phyloP scores from a whole-genome alignment of 352 stramenopile species.

The Globisporangium carolinianum region DNA sequence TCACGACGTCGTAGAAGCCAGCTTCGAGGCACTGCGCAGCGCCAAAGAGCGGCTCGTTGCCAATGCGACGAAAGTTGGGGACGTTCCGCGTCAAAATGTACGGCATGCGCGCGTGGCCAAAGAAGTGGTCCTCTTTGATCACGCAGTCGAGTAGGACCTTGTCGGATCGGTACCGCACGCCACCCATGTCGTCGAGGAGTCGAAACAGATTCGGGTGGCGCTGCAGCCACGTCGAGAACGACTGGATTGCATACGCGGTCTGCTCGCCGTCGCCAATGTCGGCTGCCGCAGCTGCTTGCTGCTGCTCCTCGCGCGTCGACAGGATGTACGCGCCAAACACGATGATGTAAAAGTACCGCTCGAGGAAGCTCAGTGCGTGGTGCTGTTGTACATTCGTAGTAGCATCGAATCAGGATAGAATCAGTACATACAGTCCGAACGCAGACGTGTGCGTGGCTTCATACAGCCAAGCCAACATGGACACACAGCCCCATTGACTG shows the following conservation, averaged over 20 bases:
- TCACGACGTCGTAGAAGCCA: conserved; percentile 62
- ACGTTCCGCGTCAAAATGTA: conserved; percentile 62
- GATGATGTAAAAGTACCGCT: conserved; percentile 87
- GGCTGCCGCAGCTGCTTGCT: neutral
- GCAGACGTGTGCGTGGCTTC: neutral
- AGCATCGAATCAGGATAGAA: neutral
- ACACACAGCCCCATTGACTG: too few relatives aligned
- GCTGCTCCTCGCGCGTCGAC: conserved; percentile 1
- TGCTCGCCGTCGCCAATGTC: conserved; percentile 11
- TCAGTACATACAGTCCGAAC: neutral
- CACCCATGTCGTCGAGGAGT: conserved; percentile 65
- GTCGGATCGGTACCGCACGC: conserved; percentile 77
- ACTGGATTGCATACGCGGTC: conserved; percentile 17
- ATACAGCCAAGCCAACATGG: too few relatives aligned
- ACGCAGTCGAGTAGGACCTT: conserved; percentile 77
- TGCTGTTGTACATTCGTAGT: conserved; percentile 24
- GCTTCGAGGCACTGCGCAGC: conserved; percentile 71
- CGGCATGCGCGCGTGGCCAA: conserved; percentile 60
- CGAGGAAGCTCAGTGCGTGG: conserved; percentile 79
- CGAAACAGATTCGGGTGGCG: conserved; percentile 66
- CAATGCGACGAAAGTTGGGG: conserved; percentile 83
- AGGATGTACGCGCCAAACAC: conserved; percentile 84
- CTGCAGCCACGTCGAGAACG: conserved; percentile 83
- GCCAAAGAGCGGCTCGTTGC: conserved; percentile 78
- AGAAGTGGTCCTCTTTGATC: conserved; percentile 89